phyloP scores from a whole-genome alignment of 352 stramenopile genomes.

The Globisporangium spiculum region DNA sequence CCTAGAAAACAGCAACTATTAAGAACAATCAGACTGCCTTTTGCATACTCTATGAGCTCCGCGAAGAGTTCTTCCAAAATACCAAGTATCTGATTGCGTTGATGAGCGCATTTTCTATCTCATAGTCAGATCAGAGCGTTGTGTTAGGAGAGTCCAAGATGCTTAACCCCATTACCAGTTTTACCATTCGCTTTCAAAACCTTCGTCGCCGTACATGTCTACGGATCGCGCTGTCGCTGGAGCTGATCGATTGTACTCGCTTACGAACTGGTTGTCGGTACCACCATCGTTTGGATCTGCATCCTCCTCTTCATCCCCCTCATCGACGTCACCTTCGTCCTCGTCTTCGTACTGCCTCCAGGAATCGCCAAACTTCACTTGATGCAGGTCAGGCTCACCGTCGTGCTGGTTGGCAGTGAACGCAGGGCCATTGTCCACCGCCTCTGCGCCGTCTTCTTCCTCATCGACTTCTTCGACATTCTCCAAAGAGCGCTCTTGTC shows the following conservation, averaged over 20 bases:
- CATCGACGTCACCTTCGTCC: conserved; percentile 25
- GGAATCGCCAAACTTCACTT: conserved; percentile 8
- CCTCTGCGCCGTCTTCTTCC: conserved; percentile 4
- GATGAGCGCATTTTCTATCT: not conserved
- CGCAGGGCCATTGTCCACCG: not conserved
- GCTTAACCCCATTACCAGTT: not conserved
- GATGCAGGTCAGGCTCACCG: not conserved
- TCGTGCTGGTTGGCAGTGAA: not conserved
- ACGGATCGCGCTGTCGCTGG: conserved; percentile 20
- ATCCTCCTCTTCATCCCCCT: conserved; percentile 9
- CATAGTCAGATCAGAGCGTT: not conserved
- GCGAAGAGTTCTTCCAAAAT: not conserved
- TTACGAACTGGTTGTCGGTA: conserved; percentile 12
- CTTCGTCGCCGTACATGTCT: conserved; percentile 50
- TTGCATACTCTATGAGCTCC: conserved; percentile 1
- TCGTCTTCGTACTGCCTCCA: conserved; percentile 40
- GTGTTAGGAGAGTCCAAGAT: not conserved
- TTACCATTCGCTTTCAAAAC: conserved; percentile 53
- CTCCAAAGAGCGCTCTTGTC: conserved; percentile 12
- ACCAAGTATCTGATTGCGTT: not conserved
- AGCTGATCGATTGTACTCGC: conserved; percentile 7
- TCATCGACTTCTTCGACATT: conserved; percentile 19
- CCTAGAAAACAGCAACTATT: not conserved
- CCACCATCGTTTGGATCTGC: not conserved
- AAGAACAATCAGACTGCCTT: not conserved